phyloP scores from a whole-genome alignment of 305 asterid species.

The Fraxinus baroniana region DNA sequence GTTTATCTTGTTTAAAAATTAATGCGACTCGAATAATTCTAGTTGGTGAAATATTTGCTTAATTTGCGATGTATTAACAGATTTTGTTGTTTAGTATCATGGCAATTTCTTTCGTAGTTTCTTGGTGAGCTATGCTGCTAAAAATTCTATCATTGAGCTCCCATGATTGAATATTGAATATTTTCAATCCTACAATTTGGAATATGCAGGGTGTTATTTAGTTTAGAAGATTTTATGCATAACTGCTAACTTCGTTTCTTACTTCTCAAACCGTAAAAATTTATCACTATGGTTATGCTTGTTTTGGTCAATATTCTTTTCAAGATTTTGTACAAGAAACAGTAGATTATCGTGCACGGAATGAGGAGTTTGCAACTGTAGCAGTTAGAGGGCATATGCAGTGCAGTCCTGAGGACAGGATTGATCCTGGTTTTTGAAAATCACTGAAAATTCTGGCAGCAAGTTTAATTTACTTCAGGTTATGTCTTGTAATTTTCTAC shows the following conservation, averaged over 20 bases:
- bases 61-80: background rate
- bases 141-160: background rate
- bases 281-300: background rate
- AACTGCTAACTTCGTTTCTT: background rate
- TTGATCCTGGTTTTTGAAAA: background rate
- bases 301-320: background rate
- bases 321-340: background rate
- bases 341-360: background rate
- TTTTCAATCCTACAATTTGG: background rate
- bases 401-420: background rate
- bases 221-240: background rate
- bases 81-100: background rate
- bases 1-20: conserved; percentile 1
- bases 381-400: background rate
- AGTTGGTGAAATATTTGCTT: background rate
- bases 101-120: background rate
- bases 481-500: background rate
- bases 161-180: background rate
- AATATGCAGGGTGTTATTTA: background rate
- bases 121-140: background rate
- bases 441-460: background rate
- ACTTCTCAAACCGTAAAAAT: background rate
- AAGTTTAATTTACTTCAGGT: background rate
- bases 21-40: background rate
- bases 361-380: background rate